These are phyloP conservation scores for Sporothrix pallida DNA, from an alignment of 2,329 filamentous ascomycete species.

Conservation along the genomic window DNA sequence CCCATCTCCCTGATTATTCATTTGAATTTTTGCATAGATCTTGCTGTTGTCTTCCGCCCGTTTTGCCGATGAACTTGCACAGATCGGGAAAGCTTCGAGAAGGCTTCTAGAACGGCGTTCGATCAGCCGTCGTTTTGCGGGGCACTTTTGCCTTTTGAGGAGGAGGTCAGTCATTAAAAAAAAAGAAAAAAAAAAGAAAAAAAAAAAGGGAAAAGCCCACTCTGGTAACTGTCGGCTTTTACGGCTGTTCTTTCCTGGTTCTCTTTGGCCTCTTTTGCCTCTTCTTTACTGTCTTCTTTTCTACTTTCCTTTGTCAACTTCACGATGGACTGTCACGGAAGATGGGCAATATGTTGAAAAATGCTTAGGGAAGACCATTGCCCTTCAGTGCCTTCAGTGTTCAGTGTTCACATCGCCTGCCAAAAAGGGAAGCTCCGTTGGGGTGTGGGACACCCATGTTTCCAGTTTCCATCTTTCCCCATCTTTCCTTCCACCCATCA, in stretches of 20 bases:
- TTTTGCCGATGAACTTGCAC: not conserved
- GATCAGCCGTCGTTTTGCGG: not conserved
- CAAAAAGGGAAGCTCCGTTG: constrained; percentile 19
- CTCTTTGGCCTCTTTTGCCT: too few relatives aligned
- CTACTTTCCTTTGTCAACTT: not conserved
- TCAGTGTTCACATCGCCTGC: not conserved
- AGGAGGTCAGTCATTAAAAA: not conserved
- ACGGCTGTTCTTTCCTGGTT: constrained; percentile 10
- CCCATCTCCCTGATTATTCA: not conserved
- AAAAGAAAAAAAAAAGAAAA: not conserved
- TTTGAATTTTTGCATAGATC: not conserved
- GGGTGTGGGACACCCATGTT: not conserved
- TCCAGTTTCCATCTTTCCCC: not conserved
- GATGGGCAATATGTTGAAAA: too few relatives aligned
- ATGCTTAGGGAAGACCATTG: too few relatives aligned
- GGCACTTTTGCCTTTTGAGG: not conserved
- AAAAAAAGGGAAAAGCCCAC: not conserved
- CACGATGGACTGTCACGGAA: not conserved
- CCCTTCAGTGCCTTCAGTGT: too few relatives aligned
- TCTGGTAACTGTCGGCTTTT: not conserved
- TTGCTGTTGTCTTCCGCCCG: not conserved
- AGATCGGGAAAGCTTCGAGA: constrained; percentile 23
- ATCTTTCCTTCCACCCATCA: not conserved
- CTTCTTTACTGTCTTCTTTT: not conserved
- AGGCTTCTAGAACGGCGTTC: constrained; percentile 23